Percentiles rank a stretch among this genome's conserved stretches.
These are phyloP conservation scores for Ophiostoma australiae DNA, from an alignment of 2,329 filamentous ascomycete species.

Conservation along the genomic window DNA sequence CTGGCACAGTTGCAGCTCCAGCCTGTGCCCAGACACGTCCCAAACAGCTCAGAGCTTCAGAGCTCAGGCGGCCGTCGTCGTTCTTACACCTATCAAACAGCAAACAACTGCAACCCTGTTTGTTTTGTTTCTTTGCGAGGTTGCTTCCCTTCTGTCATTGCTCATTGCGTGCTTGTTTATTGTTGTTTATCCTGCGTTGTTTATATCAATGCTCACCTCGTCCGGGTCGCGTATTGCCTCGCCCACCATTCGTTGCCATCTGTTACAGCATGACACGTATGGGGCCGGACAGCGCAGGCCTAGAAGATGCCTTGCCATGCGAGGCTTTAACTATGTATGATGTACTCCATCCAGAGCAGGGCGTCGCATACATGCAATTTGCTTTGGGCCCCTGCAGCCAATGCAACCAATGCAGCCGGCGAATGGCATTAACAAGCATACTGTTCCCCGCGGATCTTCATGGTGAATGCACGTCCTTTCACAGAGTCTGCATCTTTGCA, in stretches of 20 bases:
- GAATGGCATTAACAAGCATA: conserved; percentile 7
- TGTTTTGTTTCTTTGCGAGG: neutral
- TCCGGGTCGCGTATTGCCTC: neutral
- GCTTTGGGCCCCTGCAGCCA: neutral
- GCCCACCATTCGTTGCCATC: neutral
- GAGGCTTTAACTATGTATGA: neutral
- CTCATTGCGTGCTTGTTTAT: neutral
- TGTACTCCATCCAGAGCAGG: neutral
- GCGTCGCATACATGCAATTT: conserved; percentile 10
- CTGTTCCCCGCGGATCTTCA: neutral
- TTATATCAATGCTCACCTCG: neutral
- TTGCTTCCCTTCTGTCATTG: neutral
- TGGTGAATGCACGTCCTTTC: neutral
- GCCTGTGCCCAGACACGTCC: neutral
- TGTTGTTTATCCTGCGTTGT: neutral
- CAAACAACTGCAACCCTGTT: neutral
- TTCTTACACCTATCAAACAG: conserved; percentile 11
- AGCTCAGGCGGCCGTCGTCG: neutral
- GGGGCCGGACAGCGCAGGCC: neutral
- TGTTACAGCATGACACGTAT: conserved; percentile 1
- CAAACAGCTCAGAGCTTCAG: neutral
- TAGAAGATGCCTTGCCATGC: neutral
- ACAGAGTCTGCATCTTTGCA: neutral
- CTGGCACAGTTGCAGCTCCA: conserved; percentile 1
- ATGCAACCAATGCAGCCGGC: neutral